Evolutionary conservation across 2,329 filamentous ascomycete species (phyloP), one percentile per base, ranked within the genome.

Genomic region (Dactylellina leptospora): DNA sequence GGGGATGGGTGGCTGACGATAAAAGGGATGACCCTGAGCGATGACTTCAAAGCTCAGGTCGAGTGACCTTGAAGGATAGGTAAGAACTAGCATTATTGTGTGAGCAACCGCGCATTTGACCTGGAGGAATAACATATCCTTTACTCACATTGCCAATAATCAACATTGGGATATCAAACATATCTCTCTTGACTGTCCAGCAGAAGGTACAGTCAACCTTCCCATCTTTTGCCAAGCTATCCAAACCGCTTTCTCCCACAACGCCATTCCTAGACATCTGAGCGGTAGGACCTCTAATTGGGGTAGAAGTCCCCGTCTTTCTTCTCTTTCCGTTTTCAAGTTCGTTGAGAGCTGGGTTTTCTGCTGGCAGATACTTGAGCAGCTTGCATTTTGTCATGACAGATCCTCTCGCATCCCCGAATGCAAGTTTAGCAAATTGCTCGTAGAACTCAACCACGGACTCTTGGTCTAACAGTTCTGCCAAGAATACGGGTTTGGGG

Each of bases 131-230:
- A n/a, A n/a, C n/a, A n/a, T n/a, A n/a, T n/a, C 11, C 18, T 18
- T 4, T 11, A 59, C 93, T 89, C 80, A 97, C 95, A 82, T 97
- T 97, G 83, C 97, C 93, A 78, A 97, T 91, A 80, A 97, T 96
- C 82, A 97, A 84, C 92, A 97, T 96, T 20, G 95, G 95, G 80
- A 97, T 96, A 82, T 97, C 93, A 82, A 97, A 97, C 40, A 95
- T 91, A 80, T 99, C 95, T 74, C 93, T 85, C 82, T 96, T 96
- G 74, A 97, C 93, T 74, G 91, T 93, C 93, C 93, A 97, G 82
- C 91, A 96, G 81, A 96, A 96, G 77, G 90, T 92, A 82, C 93
- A 97, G 79, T 96, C 91, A 64, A 97, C 90, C 81, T 95, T 93
- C 59, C 93, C 93, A 77, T 96, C 92, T 78, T 87, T 90, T 78